Conservation (phyloP, 768 basidiomycete genomes). For the Trametes punicea region DNA sequence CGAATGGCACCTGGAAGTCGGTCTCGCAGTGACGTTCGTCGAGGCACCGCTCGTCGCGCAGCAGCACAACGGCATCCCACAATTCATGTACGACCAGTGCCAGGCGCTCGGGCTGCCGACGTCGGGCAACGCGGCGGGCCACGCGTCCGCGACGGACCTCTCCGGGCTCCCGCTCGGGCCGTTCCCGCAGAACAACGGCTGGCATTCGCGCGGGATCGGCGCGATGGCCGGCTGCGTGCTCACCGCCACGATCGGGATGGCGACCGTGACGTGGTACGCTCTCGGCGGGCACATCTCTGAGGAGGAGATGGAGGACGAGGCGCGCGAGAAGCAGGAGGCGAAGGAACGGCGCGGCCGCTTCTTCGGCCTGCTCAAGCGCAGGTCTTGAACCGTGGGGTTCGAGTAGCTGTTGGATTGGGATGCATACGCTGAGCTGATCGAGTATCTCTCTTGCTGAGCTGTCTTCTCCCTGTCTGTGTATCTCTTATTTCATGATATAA, state of each 20-base stretch:
- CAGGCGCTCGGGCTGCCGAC: conserved; percentile 49
- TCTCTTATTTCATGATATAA: background rate
- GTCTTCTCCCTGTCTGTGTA: background rate
- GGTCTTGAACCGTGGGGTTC: background rate
- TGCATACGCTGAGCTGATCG: too few relatives aligned
- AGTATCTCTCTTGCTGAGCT: background rate
- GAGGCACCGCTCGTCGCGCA: conserved; percentile 77
- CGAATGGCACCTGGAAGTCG: conserved; percentile 82
- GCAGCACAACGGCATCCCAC: conserved; percentile 50
- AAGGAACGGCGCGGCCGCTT: conserved; percentile 53
- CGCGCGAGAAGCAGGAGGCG: conserved; percentile 48
- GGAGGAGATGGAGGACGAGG: conserved; percentile 77
- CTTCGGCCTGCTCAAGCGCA: conserved; percentile 34
- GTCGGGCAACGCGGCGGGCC: conserved; percentile 88
- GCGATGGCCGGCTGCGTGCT: conserved; percentile 80
- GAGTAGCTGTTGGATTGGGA: too few relatives aligned
- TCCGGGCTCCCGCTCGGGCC: conserved; percentile 64
- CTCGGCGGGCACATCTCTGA: conserved; percentile 71
- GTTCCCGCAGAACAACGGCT: conserved; percentile 68
- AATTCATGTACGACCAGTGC: conserved; percentile 70
- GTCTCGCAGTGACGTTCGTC: conserved; percentile 82
- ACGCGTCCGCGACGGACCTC: conserved; percentile 65
- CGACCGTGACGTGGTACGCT: conserved; percentile 82
- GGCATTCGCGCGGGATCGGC: conserved; percentile 68
- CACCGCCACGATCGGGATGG: conserved; percentile 80